These are phyloP conservation scores for Telfairia occidentalis DNA, from an alignment of 331 rosid genomes.

Conservation along the genomic window DNA sequence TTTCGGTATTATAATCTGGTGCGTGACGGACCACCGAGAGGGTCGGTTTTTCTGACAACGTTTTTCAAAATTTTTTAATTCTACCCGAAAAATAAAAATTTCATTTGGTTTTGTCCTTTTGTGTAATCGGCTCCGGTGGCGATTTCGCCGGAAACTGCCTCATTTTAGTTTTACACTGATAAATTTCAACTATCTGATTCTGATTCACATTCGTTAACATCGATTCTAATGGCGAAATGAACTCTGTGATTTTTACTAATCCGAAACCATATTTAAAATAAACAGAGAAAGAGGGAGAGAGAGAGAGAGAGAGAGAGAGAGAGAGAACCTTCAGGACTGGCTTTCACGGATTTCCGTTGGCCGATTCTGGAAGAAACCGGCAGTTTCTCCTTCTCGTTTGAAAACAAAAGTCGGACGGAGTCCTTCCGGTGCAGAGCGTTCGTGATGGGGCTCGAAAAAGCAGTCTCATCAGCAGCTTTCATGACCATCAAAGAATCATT, in stretches of 20 bases:
- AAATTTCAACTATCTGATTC: neutral
- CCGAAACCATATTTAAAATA: neutral
- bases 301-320: neutral
- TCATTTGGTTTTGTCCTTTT: neutral
- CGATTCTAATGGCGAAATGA: neutral
- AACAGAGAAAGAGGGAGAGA: neutral
- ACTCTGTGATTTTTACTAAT: too few species aligned
- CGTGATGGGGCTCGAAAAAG: neutral
- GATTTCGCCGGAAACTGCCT: neutral
- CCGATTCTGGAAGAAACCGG: slow-evolving; percentile 49
- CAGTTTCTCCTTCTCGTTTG: slow-evolving; percentile 51
- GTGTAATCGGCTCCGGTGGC: neutral
- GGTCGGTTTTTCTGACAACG: neutral
- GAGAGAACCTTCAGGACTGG: slow-evolving; percentile 57
- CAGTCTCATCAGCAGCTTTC: slow-evolving; percentile 7
- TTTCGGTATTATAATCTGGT: neutral
- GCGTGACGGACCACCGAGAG: neutral
- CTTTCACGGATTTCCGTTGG: slow-evolving; percentile 47
- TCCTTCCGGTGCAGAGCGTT: slow-evolving; percentile 30
- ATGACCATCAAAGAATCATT: neutral
- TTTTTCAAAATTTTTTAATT: neutral
- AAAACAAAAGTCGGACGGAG: slow-evolving; percentile 30
- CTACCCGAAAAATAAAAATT: neutral
- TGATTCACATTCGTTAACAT: neutral
- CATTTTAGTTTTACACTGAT: neutral